Evolutionary conservation across 2,329 filamentous ascomycete species (phyloP), one percentile per base, ranked within the genome.

Genomic region (Cryoendolithus antarcticus): DNA sequence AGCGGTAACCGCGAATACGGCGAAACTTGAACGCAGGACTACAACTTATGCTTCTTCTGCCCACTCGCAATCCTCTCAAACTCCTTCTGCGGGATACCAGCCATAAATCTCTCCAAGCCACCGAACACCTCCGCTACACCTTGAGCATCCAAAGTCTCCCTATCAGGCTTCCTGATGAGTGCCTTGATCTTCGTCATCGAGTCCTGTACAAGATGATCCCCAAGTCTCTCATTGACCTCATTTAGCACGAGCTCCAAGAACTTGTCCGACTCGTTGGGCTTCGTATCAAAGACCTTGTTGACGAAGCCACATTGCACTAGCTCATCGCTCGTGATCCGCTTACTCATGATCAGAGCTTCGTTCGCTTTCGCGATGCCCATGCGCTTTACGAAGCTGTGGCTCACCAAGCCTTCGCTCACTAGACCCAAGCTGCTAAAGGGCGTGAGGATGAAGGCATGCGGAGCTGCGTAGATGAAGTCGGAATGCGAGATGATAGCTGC

Each of bases 41-140:
- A 94, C 59, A 96, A 65, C 68, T 96, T 96, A 65, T 98, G 91
- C 58, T 80, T 85, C 75, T 95, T 96, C 71, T 91, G 76, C 9
- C 89, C 86, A 45, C 70, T 77, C 1, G 86, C 86, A 57, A 96
- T 66, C 70, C 83, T 88, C 54, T 71, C 66, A 58, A 96, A 96
- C 68, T 96, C 85, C 59, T 81, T 73, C 68, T 95, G 86, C 12
- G 91, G 91, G 32, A 86, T 70, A 0, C 86, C 86, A 44, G 65
- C 74, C 49, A 84, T 59, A 55, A 96, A 95, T 43, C 86, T 69
- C 45, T 88, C 79, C 55, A 96, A 58, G 0, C 88, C 89, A 2
- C 75, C 80, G 67, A 94, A 88, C 1, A 91, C 85, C 71, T 96
- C 89, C 28, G 74, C 66, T 5, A 86, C 77, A 48, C 84, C 89